Percentiles rank a stretch among this genome's conserved stretches.
These are phyloP conservation scores for Volvox carteri DNA, from an alignment of 163 green algal species.

Conservation along the genomic window DNA sequence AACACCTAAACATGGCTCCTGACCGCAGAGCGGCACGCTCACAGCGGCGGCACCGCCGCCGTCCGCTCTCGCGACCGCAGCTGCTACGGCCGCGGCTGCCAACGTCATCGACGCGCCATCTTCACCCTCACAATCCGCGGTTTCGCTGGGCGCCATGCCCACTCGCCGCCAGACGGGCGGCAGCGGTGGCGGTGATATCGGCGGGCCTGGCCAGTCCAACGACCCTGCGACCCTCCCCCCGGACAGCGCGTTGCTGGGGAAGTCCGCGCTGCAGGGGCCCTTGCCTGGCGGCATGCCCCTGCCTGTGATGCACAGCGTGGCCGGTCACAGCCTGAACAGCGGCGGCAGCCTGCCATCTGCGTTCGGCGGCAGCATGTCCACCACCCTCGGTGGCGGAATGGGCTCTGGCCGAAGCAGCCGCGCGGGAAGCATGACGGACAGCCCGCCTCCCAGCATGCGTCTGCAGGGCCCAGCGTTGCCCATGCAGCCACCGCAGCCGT, in stretches of 20 bases:
- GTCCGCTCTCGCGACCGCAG: not conserved
- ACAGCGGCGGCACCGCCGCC: not conserved
- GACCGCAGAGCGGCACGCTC: conserved; percentile 32
- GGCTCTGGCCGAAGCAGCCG: conserved; percentile 47
- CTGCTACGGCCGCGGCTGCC: not conserved
- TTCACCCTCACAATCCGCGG: conserved; percentile 37
- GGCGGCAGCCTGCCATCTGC: conserved; percentile 21
- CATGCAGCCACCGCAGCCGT: not conserved
- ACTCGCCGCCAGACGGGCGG: conserved; percentile 24
- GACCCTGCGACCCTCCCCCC: not conserved
- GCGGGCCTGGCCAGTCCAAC: not conserved
- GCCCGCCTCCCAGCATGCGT: conserved; percentile 33
- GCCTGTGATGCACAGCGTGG: not conserved
- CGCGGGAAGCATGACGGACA: conserved; percentile 43
- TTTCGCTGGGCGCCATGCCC: conserved; percentile 37
- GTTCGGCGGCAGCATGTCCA: conserved; percentile 32
- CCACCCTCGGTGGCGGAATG: conserved; percentile 15
- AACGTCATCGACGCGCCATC: conserved; percentile 11
- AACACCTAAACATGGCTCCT: no score
- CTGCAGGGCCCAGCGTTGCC: not conserved
- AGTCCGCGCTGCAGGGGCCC: not conserved
- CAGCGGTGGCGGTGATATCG: conserved; percentile 17
- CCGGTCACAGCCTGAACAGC: not conserved
- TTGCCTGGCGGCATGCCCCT: not conserved
- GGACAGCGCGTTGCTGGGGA: not conserved